Base-by-base conservation (phyloP, 208 protist genomes). In the Leishmania braziliensis region DNA sequence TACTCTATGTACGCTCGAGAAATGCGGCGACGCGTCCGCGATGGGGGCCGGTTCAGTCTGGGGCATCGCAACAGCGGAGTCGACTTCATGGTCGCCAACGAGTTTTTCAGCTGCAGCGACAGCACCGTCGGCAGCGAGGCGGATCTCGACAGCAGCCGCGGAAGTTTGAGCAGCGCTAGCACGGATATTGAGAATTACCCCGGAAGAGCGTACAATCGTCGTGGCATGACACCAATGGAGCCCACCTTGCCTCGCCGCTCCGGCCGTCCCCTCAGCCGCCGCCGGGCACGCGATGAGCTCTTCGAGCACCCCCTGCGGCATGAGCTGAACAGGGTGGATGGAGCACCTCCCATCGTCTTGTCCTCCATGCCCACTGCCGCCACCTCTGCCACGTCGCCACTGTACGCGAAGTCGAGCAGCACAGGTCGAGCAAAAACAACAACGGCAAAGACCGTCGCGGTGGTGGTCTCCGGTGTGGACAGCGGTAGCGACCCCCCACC, bases 1-100 rank as follows among this genome's bases (percentile, higher is more conserved):
- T 85, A 85, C 77, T 85, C 81, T 3, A 58, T 70, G 26, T 81
- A 85, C 71, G 76, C 77, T n/a, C 81, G 60, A 5, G 66, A 80
- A 50, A 84, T 80, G 77, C 56, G 53, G 36, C 48, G 72, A 26
- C 72, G 51, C 72, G 33, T 50, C 72, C 36, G 36, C 29, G 74
- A 65, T 1, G 23, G 36, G 23, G 39, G 53, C 56, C 33, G 14
- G 26, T 16, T 36, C 71, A 33, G 4, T 48, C 68, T 65, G 48
- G 39, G 62, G 1, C 68, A 46, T 14, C 62, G 14, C 51, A 76
- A 60, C 81, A 81, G 75, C 63, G 68, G 69, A 20, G 77, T 85
- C 20, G 73, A 85, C 77, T 80, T 85, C 43, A 63, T 81, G 36
- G 77, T 43, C 39, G 81, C 81, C 36, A 78, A 77, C 43, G 81